Evolutionary conservation across 768 basidiomycete species (phyloP).

Genomic region (Rhodotorula paludigena): DNA sequence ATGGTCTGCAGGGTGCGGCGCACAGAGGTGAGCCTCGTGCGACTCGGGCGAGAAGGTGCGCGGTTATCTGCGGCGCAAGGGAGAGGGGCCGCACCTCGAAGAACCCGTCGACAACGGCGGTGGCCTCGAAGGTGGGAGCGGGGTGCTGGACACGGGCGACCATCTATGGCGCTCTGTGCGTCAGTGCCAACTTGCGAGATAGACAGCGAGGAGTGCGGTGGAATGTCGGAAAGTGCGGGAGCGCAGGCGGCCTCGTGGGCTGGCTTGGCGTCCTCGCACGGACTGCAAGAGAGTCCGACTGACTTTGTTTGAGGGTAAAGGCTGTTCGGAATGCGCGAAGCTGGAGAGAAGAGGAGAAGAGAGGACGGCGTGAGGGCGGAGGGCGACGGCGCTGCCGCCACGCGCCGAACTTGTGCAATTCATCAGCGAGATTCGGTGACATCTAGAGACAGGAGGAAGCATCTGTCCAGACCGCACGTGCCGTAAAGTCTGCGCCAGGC

Average conservation of each 20-base stretch:
- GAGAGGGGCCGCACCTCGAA: conserved; percentile 53
- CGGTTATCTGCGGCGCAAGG: too few species aligned
- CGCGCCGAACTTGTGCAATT: too few species aligned
- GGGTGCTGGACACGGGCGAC: conserved; percentile 69
- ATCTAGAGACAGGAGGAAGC: too few species aligned
- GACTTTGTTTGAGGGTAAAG: not conserved
- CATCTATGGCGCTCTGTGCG: conserved; percentile 22
- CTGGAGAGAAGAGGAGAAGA: not conserved
- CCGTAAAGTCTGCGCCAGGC: too few species aligned
- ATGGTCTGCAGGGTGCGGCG: not conserved
- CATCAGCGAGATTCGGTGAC: too few species aligned
- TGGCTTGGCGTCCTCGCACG: too few species aligned
- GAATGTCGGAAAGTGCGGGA: not conserved
- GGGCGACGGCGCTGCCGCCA: too few species aligned
- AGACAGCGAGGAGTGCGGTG: not conserved
- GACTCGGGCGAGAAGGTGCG: not conserved
- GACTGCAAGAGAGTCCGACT: too few species aligned
- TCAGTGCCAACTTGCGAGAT: not conserved
- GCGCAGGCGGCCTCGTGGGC: too few species aligned
- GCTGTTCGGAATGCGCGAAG: not conserved
- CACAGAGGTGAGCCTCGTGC: not conserved
- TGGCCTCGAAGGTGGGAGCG: conserved; percentile 68
- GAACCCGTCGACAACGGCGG: conserved; percentile 67
- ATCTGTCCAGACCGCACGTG: too few species aligned
- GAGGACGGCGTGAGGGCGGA: not conserved